A percentile compares a stretch with the other conserved stretches of the same genome.
Evolutionary conservation across 192 early-diverging fungal genomes (phyloP).

Genomic region (Rhizophagus prolifer): DNA sequence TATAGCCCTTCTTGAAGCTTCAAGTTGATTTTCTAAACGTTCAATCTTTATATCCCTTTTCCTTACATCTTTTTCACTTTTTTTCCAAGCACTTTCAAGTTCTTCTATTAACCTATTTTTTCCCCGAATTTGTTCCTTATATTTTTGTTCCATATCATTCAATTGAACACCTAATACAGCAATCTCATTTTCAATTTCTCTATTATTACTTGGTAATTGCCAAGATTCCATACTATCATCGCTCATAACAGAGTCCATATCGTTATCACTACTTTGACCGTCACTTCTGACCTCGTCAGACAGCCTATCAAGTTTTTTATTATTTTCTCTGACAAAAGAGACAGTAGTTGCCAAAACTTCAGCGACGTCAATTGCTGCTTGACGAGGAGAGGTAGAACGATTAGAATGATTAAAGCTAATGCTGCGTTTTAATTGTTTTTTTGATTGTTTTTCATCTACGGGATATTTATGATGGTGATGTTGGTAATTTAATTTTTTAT

Average conservation of each 20-base stretch:
- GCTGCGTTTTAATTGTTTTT: slow-evolving; percentile 30
- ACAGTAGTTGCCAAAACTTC: slow-evolving; percentile 29
- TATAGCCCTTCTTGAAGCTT: slow-evolving; percentile 20
- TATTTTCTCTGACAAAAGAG: slow-evolving; percentile 25
- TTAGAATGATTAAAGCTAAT: slow-evolving; percentile 25
- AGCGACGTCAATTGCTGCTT: slow-evolving; percentile 24
- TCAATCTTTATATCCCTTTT: neutral
- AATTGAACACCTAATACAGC: neutral
- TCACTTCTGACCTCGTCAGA: slow-evolving; percentile 22
- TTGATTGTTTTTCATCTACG: slow-evolving; percentile 18
- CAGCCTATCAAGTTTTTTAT: slow-evolving; percentile 22
- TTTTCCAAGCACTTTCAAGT: slow-evolving; percentile 12
- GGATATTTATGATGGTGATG: neutral
- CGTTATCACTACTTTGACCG: slow-evolving; percentile 11
- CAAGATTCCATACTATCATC: slow-evolving; percentile 18
- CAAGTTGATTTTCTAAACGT: slow-evolving; percentile 15
- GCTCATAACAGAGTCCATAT: neutral
- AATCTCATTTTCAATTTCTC: slow-evolving; percentile 21
- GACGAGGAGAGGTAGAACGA: slow-evolving; percentile 14
- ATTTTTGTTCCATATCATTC: slow-evolving; percentile 11
- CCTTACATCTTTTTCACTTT: slow-evolving; percentile 4
- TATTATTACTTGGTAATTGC: neutral
- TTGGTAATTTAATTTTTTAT: neutral
- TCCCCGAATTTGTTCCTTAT: slow-evolving; percentile 16
- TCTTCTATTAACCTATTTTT: slow-evolving; percentile 20